Base-by-base conservation (phyloP, 1,284 basidiomycete genomes). In the Trichosporon sp. region DNA sequence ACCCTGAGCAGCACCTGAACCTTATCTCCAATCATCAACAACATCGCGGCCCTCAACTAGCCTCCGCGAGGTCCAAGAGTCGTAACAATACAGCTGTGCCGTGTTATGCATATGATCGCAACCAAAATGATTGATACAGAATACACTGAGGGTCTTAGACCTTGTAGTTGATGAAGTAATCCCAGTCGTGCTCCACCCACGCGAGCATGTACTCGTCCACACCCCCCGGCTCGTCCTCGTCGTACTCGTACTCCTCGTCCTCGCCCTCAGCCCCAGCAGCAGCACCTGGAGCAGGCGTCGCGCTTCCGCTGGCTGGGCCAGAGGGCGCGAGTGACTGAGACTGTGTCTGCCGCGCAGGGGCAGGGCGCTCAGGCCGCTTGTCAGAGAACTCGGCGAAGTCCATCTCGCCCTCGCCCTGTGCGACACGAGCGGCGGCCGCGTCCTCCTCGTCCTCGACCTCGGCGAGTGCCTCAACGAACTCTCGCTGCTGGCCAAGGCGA, bases 391-490 rank as follows among this genome's bases (percentile, higher is more conserved):
- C 90, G 15, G 86, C 89, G 73, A 90, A 87, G 77, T 95, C 92
- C 38, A 91, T 88, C 71, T 90, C 90, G 65, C 92, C 91, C 82
- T 95, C 92, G 38, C 87, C 86, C 27, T 89, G 88, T 1, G 93
- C 94, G n/a, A 91, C 84, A 27, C 86, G 85, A 9, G 93, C 93
- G 3, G 93, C 93, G 73, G 87, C 86, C 0, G 89, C 90, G 80
- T 96, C 95, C 79, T 94, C 93, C 23, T 86, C 88, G 77, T 98
- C 95, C 75, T 97, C 95, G 64, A 91, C 92, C 68, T 93, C 90
- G 3, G 89, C 92, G n/a, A 98, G 85, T 0, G 89, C 90, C 27
- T 81, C 83, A 18, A 89, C 88, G 60, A 91, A 83, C 53, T 88
- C 85, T 69, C 78, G 70, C 72, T 82, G 79, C 65, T 80, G 74